Conservation (phyloP, 1,284 basidiomycete genomes). For the Gastroboletus turbinatus region DNA sequence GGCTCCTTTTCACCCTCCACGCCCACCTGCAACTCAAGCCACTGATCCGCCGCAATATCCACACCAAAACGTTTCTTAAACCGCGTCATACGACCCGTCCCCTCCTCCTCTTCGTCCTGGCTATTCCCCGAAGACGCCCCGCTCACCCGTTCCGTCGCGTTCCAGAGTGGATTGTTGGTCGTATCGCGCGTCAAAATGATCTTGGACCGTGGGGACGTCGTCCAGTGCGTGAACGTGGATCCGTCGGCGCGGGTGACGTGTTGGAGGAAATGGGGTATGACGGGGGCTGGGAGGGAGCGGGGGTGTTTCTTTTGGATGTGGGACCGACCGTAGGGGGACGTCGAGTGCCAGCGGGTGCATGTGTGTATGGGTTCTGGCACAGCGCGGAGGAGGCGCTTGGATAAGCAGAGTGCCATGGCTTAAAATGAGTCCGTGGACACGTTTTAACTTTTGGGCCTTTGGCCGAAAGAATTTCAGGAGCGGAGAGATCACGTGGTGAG, state of each 20-base stretch:
- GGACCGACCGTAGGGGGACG: slow-evolving; percentile 72
- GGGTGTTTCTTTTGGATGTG: slow-evolving; percentile 72
- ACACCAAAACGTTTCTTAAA: slow-evolving; percentile 78
- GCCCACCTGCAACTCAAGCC: slow-evolving; percentile 26
- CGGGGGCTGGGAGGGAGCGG: slow-evolving; percentile 70
- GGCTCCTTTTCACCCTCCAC: slow-evolving; percentile 32
- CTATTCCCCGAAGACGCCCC: slow-evolving; percentile 60
- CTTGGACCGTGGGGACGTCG: slow-evolving; percentile 77
- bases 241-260: slow-evolving; percentile 82
- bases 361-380: slow-evolving; percentile 9
- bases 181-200: slow-evolving; percentile 80
- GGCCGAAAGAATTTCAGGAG: not conserved
- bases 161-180: slow-evolving; percentile 84
- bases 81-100: slow-evolving; percentile 74
- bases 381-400: slow-evolving; percentile 13
- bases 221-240: slow-evolving; percentile 83
- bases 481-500: no score
- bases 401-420: slow-evolving; percentile 10
- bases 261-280: slow-evolving; percentile 83
- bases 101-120: slow-evolving; percentile 67
- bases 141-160: slow-evolving; percentile 48
- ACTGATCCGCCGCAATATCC: slow-evolving; percentile 45
- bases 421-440: not conserved
- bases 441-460: no score
- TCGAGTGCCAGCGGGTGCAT: slow-evolving; percentile 48